Percentiles rank a stretch among this genome's conserved stretches.
Conservation (phyloP, 164 flowering plant genomes). For the Akebia trifoliata region DNA sequence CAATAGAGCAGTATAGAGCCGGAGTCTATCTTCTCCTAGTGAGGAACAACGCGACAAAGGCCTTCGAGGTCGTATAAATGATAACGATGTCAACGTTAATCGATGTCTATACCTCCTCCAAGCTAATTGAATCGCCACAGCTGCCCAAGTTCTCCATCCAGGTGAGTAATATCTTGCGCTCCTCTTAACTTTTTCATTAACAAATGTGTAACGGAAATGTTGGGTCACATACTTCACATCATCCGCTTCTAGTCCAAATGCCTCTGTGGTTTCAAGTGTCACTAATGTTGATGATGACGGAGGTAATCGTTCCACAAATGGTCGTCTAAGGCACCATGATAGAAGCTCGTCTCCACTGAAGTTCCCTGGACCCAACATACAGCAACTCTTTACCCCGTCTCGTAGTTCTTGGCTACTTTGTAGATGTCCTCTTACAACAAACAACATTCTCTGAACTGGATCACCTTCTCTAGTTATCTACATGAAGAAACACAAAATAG, state of each 20-base stretch:
- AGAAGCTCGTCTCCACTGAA: constrained; percentile 93
- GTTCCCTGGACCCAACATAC: constrained; percentile 97
- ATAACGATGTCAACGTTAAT: constrained; percentile 68
- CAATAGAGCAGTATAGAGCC: constrained; percentile 81
- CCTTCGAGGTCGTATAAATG: constrained; percentile 81
- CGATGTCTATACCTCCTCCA: constrained; percentile 89
- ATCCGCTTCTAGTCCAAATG: constrained; percentile 83
- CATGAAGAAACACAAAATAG: not conserved
- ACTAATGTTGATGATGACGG: constrained; percentile 74
- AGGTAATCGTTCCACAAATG: constrained; percentile 81
- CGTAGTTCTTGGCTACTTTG: constrained; percentile 84
- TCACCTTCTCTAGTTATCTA: constrained; percentile 91
- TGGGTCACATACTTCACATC: constrained; percentile 94
- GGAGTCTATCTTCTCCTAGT: constrained; percentile 71
- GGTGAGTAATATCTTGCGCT: constrained; percentile 93
- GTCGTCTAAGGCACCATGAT: constrained; percentile 89
- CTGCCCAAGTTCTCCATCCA: constrained; percentile 98
- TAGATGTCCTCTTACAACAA: constrained; percentile 88
- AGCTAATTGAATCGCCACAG: constrained; percentile 87
- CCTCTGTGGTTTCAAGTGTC: constrained; percentile 87
- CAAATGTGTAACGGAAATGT: constrained; percentile 88
- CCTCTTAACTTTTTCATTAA: constrained; percentile 75
- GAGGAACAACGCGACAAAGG: constrained; percentile 79
- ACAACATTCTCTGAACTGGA: constrained; percentile 88
- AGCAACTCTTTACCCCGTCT: constrained; percentile 82